Evolutionary conservation across 352 stramenopile genomes (phyloP), one percentile per base, ranked within the genome.

Genomic region (Phytophthora capsici): DNA sequence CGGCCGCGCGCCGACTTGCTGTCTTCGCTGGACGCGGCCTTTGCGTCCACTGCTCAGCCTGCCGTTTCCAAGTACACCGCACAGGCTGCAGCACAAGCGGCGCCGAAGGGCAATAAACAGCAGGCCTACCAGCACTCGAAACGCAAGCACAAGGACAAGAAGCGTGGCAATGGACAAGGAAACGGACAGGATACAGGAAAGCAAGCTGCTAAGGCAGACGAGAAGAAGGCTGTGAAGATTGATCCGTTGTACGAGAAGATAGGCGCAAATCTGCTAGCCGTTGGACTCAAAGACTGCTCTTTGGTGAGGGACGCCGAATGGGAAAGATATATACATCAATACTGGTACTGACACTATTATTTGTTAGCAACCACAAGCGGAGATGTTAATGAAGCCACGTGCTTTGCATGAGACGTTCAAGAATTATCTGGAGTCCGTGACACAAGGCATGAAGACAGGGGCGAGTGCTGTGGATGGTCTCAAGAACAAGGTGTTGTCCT

Each of bases 401-500:
- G 59, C 44, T 28, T 52, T 77, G 28, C 59, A 61, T 26, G 60
- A 72, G 53, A 81, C 63, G 16, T 43, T 91, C 7, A 78, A 73
- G 54, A 71, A 76, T 17, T 91, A 88, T 62, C 10, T 91, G 26
- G 54, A 60, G 47, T 53, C 55, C 14, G 65, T 75, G 32, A 77
- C 67, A 6, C 36, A 69, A 6, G 59, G 44, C 36, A 66, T 63
- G 7, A 57, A 25, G 43, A 37, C 64, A 43, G 36, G 56, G 3
- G 60, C 44, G 5, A 66, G 40, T 4, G 65, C 73, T 37, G 68
- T 78, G 16, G 71, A 84, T 19, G 85, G 84, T 63, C 77, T 93
- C 48, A 88, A 88, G 68, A 90, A 88, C 71, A 93, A 93, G 65
- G 78, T 92, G 41, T 53, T 93, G 57, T 84, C 88, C 44, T 68